These are phyloP conservation scores for Inga laurina DNA, from an alignment of 306 rosid genomes.

Conservation along the genomic window DNA sequence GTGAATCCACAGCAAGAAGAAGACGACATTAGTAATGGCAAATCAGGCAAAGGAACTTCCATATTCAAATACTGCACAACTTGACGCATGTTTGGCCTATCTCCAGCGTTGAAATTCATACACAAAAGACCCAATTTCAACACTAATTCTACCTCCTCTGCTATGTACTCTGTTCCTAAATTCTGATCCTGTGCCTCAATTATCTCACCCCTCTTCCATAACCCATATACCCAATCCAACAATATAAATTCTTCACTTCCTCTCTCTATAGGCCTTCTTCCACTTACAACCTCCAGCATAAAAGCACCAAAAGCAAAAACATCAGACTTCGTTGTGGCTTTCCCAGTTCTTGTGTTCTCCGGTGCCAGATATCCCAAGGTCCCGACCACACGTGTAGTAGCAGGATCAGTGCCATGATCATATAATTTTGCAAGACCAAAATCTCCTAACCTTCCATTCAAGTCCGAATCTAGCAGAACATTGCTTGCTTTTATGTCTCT, in stretches of 20 bases:
- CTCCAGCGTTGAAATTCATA: rapidly evolving
- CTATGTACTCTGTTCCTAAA: neutral
- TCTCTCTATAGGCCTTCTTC: constrained; percentile 58
- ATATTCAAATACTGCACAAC: neutral
- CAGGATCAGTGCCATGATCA: constrained; percentile 60
- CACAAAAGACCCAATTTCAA: neutral
- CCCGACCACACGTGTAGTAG: constrained; percentile 67
- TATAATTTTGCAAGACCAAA: constrained; percentile 66
- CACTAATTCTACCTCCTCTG: neutral
- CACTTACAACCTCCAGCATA: constrained; percentile 62
- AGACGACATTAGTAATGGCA: too few species aligned
- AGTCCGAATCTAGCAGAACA: neutral
- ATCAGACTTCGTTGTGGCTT: constrained; percentile 31
- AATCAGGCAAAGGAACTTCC: neutral
- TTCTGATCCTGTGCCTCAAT: constrained; percentile 39
- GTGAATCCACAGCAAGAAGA: too few species aligned
- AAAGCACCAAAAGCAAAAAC: constrained; percentile 40
- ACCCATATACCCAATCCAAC: constrained; percentile 54
- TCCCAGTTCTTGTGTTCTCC: constrained; percentile 58
- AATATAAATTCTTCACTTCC: constrained; percentile 17
- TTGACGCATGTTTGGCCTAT: neutral
- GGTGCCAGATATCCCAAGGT: constrained; percentile 75
- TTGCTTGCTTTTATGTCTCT: neutral
- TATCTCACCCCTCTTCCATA: constrained; percentile 46
- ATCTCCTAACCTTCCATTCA: constrained; percentile 55